Conservation (phyloP, 345 rosid species). For the Citrus mangshanensis region DNA sequence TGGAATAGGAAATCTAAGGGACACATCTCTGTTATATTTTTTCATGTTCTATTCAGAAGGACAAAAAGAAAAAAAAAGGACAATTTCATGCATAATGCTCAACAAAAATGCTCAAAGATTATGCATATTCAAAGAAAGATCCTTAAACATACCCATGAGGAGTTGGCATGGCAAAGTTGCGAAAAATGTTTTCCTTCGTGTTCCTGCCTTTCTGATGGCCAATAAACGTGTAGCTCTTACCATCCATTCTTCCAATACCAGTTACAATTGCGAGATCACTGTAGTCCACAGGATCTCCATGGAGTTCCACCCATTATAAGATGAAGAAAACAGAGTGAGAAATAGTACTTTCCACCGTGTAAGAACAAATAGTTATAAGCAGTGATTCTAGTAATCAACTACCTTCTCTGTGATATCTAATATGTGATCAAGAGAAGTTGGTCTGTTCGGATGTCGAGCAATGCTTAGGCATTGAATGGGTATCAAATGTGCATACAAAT, state of each 20-base stretch:
- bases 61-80: not conserved
- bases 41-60: not conserved
- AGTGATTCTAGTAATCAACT: not conserved
- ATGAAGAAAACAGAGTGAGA: not conserved
- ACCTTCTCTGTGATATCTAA: constrained; percentile 18
- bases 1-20: not conserved
- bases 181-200: constrained; percentile 13
- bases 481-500: constrained; percentile 11
- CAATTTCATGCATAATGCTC: not conserved
- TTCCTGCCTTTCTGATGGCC: constrained; percentile 20
- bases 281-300: constrained; percentile 17
- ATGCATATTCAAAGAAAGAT: not conserved
- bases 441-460: constrained; percentile 20
- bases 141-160: not conserved
- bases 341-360: not conserved
- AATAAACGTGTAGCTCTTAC: constrained; percentile 12
- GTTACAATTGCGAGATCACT: constrained; percentile 12
- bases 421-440: constrained; percentile 12
- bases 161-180: constrained; percentile 19
- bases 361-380: not conserved
- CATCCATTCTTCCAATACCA: constrained; percentile 14
- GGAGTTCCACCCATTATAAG: constrained; percentile 16
- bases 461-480: constrained; percentile 17
- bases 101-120: not conserved
- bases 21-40: not conserved